Base-by-base conservation (phyloP, 345 rosid species). In the Anastatica hierochuntica region DNA sequence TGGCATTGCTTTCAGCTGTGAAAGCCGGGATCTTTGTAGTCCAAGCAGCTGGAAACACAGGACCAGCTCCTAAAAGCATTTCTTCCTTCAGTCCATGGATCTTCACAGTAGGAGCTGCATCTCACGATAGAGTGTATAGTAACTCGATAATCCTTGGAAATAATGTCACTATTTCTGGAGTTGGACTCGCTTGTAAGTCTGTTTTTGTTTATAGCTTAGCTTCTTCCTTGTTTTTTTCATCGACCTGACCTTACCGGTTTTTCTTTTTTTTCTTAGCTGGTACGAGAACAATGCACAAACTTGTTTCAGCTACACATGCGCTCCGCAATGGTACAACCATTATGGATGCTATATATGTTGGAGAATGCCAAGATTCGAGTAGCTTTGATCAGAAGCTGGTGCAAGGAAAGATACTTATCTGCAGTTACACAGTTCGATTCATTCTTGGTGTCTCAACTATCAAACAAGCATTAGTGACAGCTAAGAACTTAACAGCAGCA, bases 51-150 rank as follows among this genome's bases (percentile, higher is more conserved):
- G 98, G 98, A 56, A 92, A 92, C 64, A 85, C 95, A 5, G 98
- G 98, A 34, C 98, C 98, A 30, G 79, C 97, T 8, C 98, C 97
- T 26, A 83, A 71, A 50, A 92, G 95, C 77, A 70, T 88, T 76
- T 78, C 94, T 69, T 92, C 98, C 64, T 92, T 84, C 67, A 88
- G 98, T 61, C 98, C 98, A 10, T 92, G 98, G 98, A 88, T 92
- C 34, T 84, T 74, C 68, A 83, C 95, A 23, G 90, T 92, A 61
- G 98, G 95, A 62, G 95, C 97, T 61, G 79, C 94, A 53, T 82
- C 95, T 66, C 96, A 92, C 72, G 97, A 92, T 72, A 73, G 98
- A 71, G 55, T 59, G 31, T 92, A 92, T 41, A 47, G 67, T 12
- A 92, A 92, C 65, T 83, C 97, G 24, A 46, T 92, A 34, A 16